Conservation (phyloP, 352 stramenopile species). For the Globisporangium sylvaticum region DNA sequence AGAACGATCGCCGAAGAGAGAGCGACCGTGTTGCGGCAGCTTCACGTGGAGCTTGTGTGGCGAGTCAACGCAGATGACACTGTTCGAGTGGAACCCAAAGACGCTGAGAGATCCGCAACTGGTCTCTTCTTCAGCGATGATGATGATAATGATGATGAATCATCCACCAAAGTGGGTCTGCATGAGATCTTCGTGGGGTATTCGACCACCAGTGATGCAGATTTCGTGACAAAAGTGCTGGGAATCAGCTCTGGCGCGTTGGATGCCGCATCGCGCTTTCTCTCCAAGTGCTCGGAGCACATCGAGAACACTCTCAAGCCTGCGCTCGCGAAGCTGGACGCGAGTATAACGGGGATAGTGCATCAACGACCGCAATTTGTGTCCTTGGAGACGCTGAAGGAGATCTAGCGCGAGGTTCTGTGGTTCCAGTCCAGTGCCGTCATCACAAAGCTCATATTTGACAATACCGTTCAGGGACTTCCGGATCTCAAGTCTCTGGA, state of each 20-base stretch:
- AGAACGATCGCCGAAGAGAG: conserved; percentile 2
- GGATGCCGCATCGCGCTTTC: conserved; percentile 1
- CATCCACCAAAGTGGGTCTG: neutral
- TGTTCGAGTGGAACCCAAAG: neutral
- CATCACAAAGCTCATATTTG: neutral
- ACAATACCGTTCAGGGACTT: neutral
- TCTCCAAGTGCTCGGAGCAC: conserved; percentile 5
- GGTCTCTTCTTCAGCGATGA: neutral
- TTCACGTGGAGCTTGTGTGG: conserved; percentile 3
- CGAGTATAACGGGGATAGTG: neutral
- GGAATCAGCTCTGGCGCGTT: conserved; percentile 2
- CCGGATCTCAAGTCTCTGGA: neutral
- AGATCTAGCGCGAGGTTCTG: conserved; percentile 6
- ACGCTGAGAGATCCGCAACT: neutral
- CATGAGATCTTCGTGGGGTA: neutral
- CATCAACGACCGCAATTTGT: neutral
- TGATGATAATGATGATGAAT: neutral
- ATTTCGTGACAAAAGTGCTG: neutral
- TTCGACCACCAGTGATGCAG: neutral
- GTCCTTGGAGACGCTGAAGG: neutral
- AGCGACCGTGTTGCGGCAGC: neutral
- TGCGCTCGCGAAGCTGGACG: neutral
- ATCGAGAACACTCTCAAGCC: conserved; percentile 5
- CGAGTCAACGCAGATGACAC: neutral
- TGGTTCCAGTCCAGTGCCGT: neutral